phyloP scores from a whole-genome alignment of 2,329 filamentous ascomycete species.

The Catunica adiposa region DNA sequence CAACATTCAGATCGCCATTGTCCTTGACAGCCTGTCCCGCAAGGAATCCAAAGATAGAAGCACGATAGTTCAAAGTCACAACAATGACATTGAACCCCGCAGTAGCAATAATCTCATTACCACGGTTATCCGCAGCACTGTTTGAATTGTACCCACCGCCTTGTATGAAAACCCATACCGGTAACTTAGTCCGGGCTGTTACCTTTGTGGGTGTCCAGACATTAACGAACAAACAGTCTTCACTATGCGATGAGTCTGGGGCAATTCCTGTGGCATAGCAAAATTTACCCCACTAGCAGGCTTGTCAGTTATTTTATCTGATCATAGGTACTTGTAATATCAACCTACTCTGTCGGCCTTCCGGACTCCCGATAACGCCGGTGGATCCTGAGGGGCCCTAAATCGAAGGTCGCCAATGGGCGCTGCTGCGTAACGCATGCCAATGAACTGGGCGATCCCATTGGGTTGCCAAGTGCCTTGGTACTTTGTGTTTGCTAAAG shows the following conservation, averaged over 20 bases:
- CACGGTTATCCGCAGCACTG: conserved; percentile 26
- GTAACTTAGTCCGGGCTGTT: conserved; percentile 20
- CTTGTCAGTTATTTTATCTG: conserved; percentile 14
- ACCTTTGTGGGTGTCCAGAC: conserved; percentile 29
- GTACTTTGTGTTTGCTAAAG: conserved; percentile 3
- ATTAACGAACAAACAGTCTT: conserved; percentile 34
- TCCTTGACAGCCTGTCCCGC: conserved; percentile 23
- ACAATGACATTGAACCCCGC: conserved; percentile 25
- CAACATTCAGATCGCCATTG: conserved; percentile 23
- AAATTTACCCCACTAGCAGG: conserved; percentile 8
- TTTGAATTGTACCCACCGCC: conserved; percentile 31
- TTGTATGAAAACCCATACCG: conserved; percentile 27
- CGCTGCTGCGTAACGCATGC: conserved; percentile 25
- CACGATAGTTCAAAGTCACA: conserved; percentile 29
- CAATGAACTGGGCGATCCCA: conserved; percentile 18
- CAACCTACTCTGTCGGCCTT: conserved; percentile 13
- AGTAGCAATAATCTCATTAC: conserved; percentile 26
- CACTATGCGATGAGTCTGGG: conserved; percentile 20
- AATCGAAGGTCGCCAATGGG: conserved; percentile 24
- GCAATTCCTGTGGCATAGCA: conserved; percentile 10
- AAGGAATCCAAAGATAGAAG: conserved; percentile 34
- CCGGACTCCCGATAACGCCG: conserved; percentile 19
- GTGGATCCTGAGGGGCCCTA: conserved; percentile 24
- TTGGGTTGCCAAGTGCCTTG: conserved; percentile 7
- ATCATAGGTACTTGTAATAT: conserved; percentile 19